Conservation (phyloP, 2,329 filamentous ascomycete genomes). For the Plenodomus lindquistii region DNA sequence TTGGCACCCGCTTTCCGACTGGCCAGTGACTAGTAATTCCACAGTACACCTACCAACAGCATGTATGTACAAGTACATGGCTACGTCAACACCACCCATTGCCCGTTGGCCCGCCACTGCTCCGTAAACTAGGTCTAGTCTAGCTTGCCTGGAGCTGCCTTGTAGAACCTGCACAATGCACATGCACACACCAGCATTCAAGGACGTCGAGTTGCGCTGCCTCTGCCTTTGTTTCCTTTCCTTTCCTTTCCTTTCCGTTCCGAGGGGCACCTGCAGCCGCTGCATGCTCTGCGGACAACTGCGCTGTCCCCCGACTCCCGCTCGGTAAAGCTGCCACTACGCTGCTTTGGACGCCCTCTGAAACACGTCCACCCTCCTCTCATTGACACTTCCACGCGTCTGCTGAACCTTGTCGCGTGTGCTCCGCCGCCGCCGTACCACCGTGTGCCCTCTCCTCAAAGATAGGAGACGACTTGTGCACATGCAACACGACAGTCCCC, state of each 20-base stretch:
- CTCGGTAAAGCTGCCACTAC: slow-evolving; percentile 21
- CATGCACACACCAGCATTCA: no score
- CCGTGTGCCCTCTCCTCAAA: slow-evolving; percentile 13
- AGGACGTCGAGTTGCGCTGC: no score
- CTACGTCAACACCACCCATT: no score
- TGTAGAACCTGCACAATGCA: no score
- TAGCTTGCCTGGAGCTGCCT: neutral
- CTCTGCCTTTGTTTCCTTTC: no score
- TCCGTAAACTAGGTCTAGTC: no score
- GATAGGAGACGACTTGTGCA: neutral
- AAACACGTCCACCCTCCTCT: slow-evolving; percentile 32
- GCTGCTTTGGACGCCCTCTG: slow-evolving; percentile 27
- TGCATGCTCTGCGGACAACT: no score
- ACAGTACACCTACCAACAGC: no score
- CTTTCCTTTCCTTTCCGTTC: slow-evolving; percentile 3
- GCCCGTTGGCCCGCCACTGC: neutral
- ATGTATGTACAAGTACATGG: no score
- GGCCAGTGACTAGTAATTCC: no score
- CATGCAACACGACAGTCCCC: no score
- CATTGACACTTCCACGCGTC: slow-evolving; percentile 33
- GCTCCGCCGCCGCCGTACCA: slow-evolving; percentile 28
- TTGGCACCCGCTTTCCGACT: no score
- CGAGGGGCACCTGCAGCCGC: slow-evolving; percentile 17
- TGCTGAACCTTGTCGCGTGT: slow-evolving; percentile 37
- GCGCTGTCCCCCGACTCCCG: slow-evolving; percentile 16